These are phyloP conservation scores for Psilocybe sp. DNA, from an alignment of 768 basidiomycete genomes.

Conservation along the genomic window DNA sequence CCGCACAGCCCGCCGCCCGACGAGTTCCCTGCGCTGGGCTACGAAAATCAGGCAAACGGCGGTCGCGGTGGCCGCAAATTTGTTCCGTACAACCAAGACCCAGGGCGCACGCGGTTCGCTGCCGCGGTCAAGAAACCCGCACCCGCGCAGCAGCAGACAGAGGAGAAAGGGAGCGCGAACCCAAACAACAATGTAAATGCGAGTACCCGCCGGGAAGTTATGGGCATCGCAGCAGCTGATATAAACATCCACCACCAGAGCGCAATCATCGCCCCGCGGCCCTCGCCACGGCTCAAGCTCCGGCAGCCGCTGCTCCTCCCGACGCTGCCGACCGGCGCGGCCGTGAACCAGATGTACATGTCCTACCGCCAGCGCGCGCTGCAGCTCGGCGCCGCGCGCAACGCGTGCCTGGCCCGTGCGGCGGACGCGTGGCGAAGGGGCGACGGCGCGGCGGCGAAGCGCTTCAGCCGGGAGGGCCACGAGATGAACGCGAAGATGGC, in stretches of 20 bases:
- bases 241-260: constrained; percentile 50
- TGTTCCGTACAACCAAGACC: constrained; percentile 63
- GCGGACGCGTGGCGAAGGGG: constrained; percentile 96
- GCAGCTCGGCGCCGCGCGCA: constrained; percentile 90
- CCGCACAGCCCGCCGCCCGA: constrained; percentile 32
- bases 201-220: constrained; percentile 48
- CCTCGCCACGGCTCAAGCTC: constrained; percentile 84
- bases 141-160: constrained; percentile 20
- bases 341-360: constrained; percentile 83
- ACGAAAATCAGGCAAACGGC: constrained; percentile 37
- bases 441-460: constrained; percentile 93
- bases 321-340: constrained; percentile 82
- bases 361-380: constrained; percentile 83
- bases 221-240: constrained; percentile 60
- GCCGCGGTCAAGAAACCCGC: constrained; percentile 81
- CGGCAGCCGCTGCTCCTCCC: constrained; percentile 83
- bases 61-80: constrained; percentile 45
- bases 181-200: constrained; percentile 14
- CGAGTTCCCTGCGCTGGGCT: constrained; percentile 73
- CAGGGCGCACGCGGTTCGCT: constrained; percentile 85
- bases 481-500: constrained; percentile 92
- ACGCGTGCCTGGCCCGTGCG: constrained; percentile 90
- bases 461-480: constrained; percentile 91
- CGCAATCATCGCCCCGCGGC: constrained; percentile 72
- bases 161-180: constrained; percentile 6